These are phyloP conservation scores for Pyracantha coccinea DNA, from an alignment of 331 rosid genomes.

Conservation along the genomic window DNA sequence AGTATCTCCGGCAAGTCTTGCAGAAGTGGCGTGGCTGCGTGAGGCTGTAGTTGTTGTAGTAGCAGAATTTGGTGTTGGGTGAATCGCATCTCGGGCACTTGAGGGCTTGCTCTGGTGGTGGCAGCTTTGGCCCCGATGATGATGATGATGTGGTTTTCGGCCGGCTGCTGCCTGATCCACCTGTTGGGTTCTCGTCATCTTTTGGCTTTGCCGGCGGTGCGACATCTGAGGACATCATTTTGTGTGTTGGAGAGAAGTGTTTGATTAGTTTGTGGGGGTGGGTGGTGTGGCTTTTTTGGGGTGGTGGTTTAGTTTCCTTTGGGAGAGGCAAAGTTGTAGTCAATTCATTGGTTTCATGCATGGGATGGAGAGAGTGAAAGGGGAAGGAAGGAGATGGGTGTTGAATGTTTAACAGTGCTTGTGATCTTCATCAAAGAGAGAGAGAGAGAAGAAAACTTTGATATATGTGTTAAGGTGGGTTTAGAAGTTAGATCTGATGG, in stretches of 20 bases:
- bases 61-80: constrained; percentile 92
- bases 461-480: constrained; percentile 21
- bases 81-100: constrained; percentile 95
- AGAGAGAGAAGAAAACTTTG: constrained; percentile 2
- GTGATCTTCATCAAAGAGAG: constrained; percentile 75
- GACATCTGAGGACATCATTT: constrained; percentile 49
- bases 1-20: constrained; percentile 89
- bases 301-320: constrained; percentile 35
- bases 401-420: constrained; percentile 40
- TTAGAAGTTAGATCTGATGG: constrained; percentile 45
- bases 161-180: constrained; percentile 21
- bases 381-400: constrained; percentile 1
- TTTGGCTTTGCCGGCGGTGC: constrained; percentile 14
- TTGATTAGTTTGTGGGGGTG: not conserved
- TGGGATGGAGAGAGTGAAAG: constrained; percentile 35
- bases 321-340: constrained; percentile 46
- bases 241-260: not conserved
- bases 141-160: constrained; percentile 24
- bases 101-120: constrained; percentile 34
- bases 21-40: constrained; percentile 95
- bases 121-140: constrained; percentile 5
- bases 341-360: constrained; percentile 68
- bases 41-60: constrained; percentile 96
- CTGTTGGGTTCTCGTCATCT: constrained; percentile 28
- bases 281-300: not conserved